Evolutionary conservation across 1,284 basidiomycete genomes (phyloP).

Genomic region (Ceratobasidium sp.): DNA sequence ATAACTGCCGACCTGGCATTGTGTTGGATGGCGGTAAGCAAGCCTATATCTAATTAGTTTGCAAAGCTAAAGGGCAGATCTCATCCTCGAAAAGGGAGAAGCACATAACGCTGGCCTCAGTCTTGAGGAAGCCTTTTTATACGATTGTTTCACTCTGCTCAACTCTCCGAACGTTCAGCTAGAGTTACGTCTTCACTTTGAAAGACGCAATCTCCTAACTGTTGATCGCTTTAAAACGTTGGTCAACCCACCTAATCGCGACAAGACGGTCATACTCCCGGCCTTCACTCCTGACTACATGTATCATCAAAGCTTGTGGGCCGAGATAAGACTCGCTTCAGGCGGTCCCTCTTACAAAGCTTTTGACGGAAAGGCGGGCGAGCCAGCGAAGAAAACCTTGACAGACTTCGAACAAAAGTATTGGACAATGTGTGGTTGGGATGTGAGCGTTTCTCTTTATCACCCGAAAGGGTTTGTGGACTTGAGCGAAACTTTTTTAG

Average conservation of each 20-base stretch:
- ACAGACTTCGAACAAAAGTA: conserved; percentile 25
- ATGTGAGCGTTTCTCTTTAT: conserved; percentile 3
- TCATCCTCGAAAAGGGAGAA: not conserved
- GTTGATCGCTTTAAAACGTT: conserved; percentile 24
- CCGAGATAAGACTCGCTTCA: not conserved
- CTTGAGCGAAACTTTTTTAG: too few species aligned
- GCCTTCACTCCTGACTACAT: conserved; percentile 20
- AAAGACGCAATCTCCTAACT: conserved; percentile 15
- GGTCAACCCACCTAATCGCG: conserved; percentile 1
- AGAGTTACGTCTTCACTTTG: conserved; percentile 32
- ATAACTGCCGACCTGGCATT: conserved; percentile 43
- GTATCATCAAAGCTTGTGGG: conserved; percentile 41
- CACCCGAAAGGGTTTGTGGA: too few species aligned
- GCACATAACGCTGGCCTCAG: conserved; percentile 1
- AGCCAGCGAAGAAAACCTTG: conserved; percentile 24
- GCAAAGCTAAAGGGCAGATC: too few species aligned
- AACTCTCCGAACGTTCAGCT: not conserved
- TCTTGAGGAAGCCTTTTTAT: conserved; percentile 21
- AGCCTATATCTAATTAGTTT: too few species aligned
- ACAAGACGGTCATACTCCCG: conserved; percentile 16
- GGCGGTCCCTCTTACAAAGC: conserved; percentile 7
- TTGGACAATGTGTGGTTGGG: conserved; percentile 26
- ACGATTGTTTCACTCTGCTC: conserved; percentile 10
- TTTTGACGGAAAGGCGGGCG: conserved; percentile 1
- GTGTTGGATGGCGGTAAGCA: conserved; percentile 48